Base-by-base conservation (phyloP, 1,284 basidiomycete genomes). In the Trichosporon coremiiforme region DNA sequence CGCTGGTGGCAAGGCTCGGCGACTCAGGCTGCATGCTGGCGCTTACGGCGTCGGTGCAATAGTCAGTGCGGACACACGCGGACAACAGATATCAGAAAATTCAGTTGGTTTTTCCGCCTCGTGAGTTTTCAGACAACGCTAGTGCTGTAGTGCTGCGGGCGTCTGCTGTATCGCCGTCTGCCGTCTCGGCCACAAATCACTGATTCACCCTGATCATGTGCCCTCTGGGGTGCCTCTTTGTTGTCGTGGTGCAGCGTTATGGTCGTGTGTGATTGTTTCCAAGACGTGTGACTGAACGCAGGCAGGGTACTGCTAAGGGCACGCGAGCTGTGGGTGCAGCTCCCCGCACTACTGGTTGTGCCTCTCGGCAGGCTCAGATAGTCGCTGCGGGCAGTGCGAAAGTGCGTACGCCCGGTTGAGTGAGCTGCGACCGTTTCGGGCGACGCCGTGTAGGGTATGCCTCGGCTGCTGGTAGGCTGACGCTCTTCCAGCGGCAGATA, bases 321-420 rank as follows among this genome's bases (percentile, higher is more conserved):
- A n/a, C 41, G 8, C 41, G 41, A 45, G 41, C 41, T 17, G 41
- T 45, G 41, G 41, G 41, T 45, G 17, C 33, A 35, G 41, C 41
- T 45, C 41, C 41, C 41, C 41, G 41, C 41, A 45, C 4, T 6
- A 5, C 47, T 6, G n/a, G 7, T 53, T 13, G 20, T 53, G 50
- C 50, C n/a, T 25, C n/a, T 53, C 50, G n/a, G 50, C 22, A 22
- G 50, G 22, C 50, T 22, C 9, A 12, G 50, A 53, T 25, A 53
- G 17, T 53, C 22, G 55, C 55, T 60, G 2, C 55, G n/a, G 55
- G 29, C 50, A 22, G n/a, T 13, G 20, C 12, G 9, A 29, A 31
- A 33, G 57, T 62, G 57, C 57, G 57, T 62, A 33, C 29, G 29
- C 57, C 15, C 57, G 57, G 57, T 5, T 62, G 57, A 62, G 57